Percentiles rank a stretch among this genome's conserved stretches.
Evolutionary conservation across 1,284 basidiomycete species (phyloP).

Genomic region (Golubevia sp.): DNA sequence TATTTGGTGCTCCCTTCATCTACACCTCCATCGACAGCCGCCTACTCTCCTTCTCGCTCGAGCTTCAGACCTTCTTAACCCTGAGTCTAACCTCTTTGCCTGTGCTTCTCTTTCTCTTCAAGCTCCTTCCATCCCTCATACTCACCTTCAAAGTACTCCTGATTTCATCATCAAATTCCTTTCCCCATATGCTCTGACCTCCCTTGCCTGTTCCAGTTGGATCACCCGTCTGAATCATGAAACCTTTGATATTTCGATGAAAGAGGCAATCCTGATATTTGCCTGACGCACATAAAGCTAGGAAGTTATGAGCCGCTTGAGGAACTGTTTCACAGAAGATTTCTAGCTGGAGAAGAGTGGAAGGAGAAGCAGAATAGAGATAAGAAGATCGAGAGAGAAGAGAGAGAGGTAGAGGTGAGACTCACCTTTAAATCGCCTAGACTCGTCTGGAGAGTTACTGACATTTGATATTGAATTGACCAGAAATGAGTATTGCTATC

Average conservation of each 20-base stretch:
- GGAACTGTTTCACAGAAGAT: conserved; percentile 95
- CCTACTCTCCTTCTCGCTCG: too few relatives aligned
- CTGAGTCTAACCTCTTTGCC: too few relatives aligned
- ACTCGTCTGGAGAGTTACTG: conserved; percentile 90
- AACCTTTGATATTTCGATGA: conserved; percentile 92
- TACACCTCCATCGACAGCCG: too few relatives aligned
- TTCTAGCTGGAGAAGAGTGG: conserved; percentile 73
- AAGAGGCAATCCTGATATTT: conserved; percentile 86
- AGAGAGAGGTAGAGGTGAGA: neutral
- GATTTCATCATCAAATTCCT: conserved; percentile 85
- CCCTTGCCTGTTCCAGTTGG: conserved; percentile 80
- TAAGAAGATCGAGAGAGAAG: neutral
- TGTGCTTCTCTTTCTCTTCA: too few relatives aligned
- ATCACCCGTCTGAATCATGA: conserved; percentile 92
- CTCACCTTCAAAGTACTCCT: conserved; percentile 85
- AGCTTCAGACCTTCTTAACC: too few relatives aligned
- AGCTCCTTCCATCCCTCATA: neutral
- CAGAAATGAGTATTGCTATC: too few relatives aligned
- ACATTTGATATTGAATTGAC: conserved; percentile 68
- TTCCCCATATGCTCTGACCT: conserved; percentile 83
- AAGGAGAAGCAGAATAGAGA: conserved; percentile 1
- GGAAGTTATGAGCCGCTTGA: conserved; percentile 86
- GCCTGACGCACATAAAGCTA: conserved; percentile 86
- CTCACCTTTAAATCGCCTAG: conserved; percentile 90
- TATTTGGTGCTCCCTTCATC: too few relatives aligned